phyloP scores from a whole-genome alignment of 2,329 filamentous ascomycete species.

The Daldinia sp. region DNA sequence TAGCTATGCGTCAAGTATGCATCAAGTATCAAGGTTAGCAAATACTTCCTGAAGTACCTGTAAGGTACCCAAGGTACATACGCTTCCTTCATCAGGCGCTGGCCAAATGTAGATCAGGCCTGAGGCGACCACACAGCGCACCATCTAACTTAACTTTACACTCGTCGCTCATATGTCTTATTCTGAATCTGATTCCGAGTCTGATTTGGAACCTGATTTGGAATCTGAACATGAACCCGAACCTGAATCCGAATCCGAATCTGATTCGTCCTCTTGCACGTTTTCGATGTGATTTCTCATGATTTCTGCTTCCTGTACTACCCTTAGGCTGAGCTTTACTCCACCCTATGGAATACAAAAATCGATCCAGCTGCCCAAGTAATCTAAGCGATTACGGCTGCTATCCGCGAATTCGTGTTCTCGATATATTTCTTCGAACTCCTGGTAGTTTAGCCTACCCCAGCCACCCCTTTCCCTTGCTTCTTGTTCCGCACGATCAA shows the following conservation, averaged over 20 bases:
- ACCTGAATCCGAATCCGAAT: too few relatives aligned
- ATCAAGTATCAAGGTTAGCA: background rate
- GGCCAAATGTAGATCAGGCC: background rate
- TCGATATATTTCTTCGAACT: constrained; percentile 80
- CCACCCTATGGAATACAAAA: constrained; percentile 70
- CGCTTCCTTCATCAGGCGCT: background rate
- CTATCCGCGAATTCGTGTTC: constrained; percentile 69
- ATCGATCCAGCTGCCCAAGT: constrained; percentile 93
- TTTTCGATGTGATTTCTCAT: too few relatives aligned
- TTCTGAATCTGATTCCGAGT: too few relatives aligned
- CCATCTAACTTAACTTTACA: constrained; percentile 1
- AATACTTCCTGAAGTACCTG: background rate
- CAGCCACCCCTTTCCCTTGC: constrained; percentile 80
- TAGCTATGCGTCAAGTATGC: background rate
- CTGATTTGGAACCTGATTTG: background rate
- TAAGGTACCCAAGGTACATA: background rate
- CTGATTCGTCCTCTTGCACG: background rate
- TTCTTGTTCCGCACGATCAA: constrained; percentile 76
- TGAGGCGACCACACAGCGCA: background rate
- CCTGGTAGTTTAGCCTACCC: constrained; percentile 80
- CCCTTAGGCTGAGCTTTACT: background rate
- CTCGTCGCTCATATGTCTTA: background rate
- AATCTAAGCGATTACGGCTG: constrained; percentile 74
- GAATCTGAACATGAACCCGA: too few relatives aligned
- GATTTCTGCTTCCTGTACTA: background rate